Evolutionary conservation across 352 stramenopile species (phyloP).

Genomic region (Nothophytophthora sp.): DNA sequence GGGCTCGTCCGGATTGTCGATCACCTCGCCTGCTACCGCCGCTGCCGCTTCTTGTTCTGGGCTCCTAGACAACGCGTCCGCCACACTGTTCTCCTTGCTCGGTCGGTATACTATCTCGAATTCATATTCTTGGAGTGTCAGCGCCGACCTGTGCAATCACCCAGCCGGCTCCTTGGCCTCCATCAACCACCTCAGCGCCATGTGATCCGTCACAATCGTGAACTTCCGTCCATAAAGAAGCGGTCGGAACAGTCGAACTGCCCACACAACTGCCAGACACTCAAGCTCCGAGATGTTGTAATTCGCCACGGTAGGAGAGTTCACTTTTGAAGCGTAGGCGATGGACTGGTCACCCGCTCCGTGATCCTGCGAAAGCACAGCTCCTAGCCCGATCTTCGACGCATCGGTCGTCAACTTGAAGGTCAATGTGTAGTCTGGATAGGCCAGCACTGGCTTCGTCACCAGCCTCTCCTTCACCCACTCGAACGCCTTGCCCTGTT

Average conservation of each 20-base stretch:
- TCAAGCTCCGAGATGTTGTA: slow-evolving; percentile 28
- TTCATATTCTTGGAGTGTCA: slow-evolving; percentile 23
- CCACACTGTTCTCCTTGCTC: slow-evolving; percentile 5
- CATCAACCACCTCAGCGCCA: slow-evolving; percentile 24
- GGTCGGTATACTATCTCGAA: slow-evolving; percentile 11
- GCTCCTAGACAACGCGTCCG: slow-evolving; percentile 15
- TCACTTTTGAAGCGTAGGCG: slow-evolving; percentile 22
- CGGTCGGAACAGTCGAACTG: slow-evolving; percentile 16
- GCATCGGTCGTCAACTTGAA: slow-evolving; percentile 30
- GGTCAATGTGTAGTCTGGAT: slow-evolving; percentile 25
- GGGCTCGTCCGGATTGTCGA: no score
- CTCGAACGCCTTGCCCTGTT: slow-evolving; percentile 16
- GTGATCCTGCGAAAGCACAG: slow-evolving; percentile 24
- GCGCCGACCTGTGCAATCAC: slow-evolving; percentile 10
- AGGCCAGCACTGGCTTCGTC: background rate
- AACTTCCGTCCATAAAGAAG: slow-evolving; percentile 20
- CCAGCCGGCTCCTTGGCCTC: slow-evolving; percentile 1
- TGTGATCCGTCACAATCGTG: slow-evolving; percentile 19
- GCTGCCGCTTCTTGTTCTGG: no score
- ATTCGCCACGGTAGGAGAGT: slow-evolving; percentile 11
- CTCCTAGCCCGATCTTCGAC: slow-evolving; percentile 11
- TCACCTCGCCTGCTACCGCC: no score
- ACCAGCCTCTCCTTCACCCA: slow-evolving; percentile 6
- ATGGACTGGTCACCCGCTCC: slow-evolving; percentile 6
- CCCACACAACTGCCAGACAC: slow-evolving; percentile 25